Conservation (phyloP, 768 basidiomycete species). For the Lactifluus echinatus region DNA sequence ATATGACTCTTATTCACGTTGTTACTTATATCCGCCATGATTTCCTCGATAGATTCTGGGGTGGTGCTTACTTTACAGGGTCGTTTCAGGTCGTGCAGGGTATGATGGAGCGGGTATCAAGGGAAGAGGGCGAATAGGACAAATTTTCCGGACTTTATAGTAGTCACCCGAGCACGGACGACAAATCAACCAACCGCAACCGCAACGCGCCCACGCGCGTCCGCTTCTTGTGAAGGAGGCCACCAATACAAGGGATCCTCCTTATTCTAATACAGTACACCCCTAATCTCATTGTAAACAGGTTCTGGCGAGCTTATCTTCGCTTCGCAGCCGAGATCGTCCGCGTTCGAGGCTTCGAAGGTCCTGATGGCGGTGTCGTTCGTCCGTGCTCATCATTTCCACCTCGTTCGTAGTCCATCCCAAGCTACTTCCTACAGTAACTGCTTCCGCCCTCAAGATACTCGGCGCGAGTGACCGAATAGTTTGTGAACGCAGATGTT, state of each 20-base stretch:
- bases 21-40: too few relatives aligned
- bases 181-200: too few relatives aligned
- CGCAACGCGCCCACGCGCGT: slow-evolving; percentile 17
- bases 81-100: slow-evolving; percentile 5
- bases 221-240: too few relatives aligned
- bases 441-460: slow-evolving; percentile 78
- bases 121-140: not conserved
- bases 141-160: slow-evolving; percentile 11
- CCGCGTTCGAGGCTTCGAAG: slow-evolving; percentile 10
- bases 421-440: slow-evolving; percentile 67
- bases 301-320: slow-evolving; percentile 5
- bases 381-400: slow-evolving; percentile 5
- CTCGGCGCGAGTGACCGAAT: slow-evolving; percentile 67
- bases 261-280: too few relatives aligned
- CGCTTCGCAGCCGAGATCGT: slow-evolving; percentile 19
- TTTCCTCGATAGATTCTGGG: too few relatives aligned
- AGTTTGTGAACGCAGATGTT: slow-evolving; percentile 40
- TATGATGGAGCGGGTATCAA: slow-evolving; percentile 12
- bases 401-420: slow-evolving; percentile 16
- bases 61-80: not conserved
- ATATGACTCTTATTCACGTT: too few relatives aligned
- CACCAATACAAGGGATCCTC: not conserved
- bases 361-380: slow-evolving; percentile 2
- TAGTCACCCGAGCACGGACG: not conserved
- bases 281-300: too few relatives aligned